Percentiles rank a stretch among this genome's conserved stretches.
Conservation (phyloP, 2,329 filamentous ascomycete species). For the Monosporascus sp. region DNA sequence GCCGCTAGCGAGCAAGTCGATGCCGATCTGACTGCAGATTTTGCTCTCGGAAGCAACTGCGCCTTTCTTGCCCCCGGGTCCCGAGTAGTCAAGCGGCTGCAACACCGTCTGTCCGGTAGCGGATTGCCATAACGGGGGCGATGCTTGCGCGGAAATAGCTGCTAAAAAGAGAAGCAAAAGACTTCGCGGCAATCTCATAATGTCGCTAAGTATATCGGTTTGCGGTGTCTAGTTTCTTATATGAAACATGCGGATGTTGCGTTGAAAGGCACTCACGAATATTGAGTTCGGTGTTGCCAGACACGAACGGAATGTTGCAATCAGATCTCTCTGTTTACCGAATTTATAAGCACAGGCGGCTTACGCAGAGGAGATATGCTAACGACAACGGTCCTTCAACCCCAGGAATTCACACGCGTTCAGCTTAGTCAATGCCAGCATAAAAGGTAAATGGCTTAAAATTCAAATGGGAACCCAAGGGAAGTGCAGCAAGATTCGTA, state of each 20-base stretch:
- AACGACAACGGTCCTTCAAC: no score
- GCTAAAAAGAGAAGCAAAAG: slow-evolving; percentile 13
- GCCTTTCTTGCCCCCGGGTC: slow-evolving; percentile 14
- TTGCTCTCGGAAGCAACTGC: slow-evolving; percentile 28
- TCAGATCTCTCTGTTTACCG: neutral
- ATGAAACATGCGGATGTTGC: neutral
- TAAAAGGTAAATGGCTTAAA: no score
- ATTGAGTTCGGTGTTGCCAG: neutral
- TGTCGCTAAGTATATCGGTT: neutral
- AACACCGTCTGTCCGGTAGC: slow-evolving; percentile 13
- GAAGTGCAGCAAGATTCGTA: no score
- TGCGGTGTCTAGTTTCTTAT: neutral
- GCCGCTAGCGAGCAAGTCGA: slow-evolving; percentile 24
- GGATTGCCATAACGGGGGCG: slow-evolving; percentile 13
- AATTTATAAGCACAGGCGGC: no score
- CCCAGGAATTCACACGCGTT: no score
- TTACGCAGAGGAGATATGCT: no score
- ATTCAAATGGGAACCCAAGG: no score
- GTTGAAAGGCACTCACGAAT: no score
- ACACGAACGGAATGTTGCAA: neutral
- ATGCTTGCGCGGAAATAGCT: slow-evolving; percentile 6
- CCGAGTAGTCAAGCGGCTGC: slow-evolving; percentile 2
- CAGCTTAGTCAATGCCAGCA: no score
- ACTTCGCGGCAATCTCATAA: neutral
- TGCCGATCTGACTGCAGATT: slow-evolving; percentile 28